Evolutionary conservation across 2,329 filamentous ascomycete genomes (phyloP).

Genomic region (Canariomyces notabilis): DNA sequence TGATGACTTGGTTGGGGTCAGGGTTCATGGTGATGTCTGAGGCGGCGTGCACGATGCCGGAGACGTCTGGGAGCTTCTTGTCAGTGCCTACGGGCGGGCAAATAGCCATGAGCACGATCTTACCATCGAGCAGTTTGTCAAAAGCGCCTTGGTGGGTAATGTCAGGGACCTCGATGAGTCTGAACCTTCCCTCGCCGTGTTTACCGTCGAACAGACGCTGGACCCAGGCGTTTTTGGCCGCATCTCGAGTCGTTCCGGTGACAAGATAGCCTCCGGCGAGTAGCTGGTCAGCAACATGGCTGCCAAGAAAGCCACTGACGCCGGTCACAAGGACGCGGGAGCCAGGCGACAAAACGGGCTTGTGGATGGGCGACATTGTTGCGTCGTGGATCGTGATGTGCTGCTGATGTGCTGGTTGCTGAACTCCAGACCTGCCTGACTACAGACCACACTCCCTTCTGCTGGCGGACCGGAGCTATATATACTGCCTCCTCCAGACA

Average conservation of each 20-base stretch:
- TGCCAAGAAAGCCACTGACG: constrained; percentile 41
- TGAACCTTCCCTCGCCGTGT: constrained; percentile 33
- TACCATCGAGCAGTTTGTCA: constrained; percentile 25
- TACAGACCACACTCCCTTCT: too few relatives aligned
- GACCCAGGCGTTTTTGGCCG: constrained; percentile 25
- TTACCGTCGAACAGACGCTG: constrained; percentile 10
- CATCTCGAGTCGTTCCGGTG: constrained; percentile 40
- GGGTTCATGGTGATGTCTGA: constrained; percentile 31
- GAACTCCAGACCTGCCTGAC: too few relatives aligned
- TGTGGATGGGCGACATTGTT: neutral
- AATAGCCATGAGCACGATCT: neutral
- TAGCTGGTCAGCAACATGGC: constrained; percentile 38
- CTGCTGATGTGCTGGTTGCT: too few relatives aligned
- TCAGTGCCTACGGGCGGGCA: neutral
- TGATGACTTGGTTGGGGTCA: constrained; percentile 38
- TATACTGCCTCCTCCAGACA: too few relatives aligned
- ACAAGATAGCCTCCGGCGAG: constrained; percentile 39
- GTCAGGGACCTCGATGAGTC: constrained; percentile 32
- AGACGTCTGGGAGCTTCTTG: constrained; percentile 13
- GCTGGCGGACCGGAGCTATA: too few relatives aligned
- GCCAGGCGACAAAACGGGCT: neutral
- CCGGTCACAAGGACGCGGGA: constrained; percentile 38
- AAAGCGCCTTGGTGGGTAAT: constrained; percentile 29
- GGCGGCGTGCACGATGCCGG: constrained; percentile 37
- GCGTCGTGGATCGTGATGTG: too few relatives aligned